phyloP scores from a whole-genome alignment of 257 asterid genomes.

The Henckelia pumila region DNA sequence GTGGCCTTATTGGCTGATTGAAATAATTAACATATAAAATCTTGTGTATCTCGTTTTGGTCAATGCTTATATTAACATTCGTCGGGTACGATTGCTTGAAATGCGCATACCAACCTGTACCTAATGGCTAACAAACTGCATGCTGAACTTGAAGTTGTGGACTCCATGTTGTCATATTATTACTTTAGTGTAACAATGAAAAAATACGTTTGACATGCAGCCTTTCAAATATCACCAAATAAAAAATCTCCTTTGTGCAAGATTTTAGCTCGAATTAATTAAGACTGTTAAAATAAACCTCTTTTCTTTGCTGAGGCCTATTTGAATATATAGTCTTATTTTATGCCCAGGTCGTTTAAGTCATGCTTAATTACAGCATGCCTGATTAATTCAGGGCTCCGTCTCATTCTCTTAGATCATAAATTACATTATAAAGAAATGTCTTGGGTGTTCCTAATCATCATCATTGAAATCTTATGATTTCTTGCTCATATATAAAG shows the following conservation, averaged over 20 bases:
- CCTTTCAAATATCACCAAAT: background rate
- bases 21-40: background rate
- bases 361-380: background rate
- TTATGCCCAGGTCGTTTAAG: background rate
- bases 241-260: no score
- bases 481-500: no score
- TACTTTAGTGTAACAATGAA: no score
- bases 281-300: background rate
- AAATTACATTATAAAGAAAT: no score
- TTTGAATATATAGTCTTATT: background rate
- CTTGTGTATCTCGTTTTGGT: background rate
- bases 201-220: background rate
- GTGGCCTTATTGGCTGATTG: slow-evolving; percentile 4
- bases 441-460: no score
- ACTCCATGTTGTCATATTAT: no score
- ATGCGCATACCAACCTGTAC: background rate
- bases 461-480: no score
- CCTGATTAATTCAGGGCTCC: background rate
- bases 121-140: no score
- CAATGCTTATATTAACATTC: background rate
- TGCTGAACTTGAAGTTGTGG: no score
- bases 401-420: background rate
- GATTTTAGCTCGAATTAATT: background rate
- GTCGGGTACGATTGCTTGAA: background rate
- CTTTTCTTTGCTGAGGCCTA: slow-evolving; percentile 9